These are phyloP conservation scores for Candida gorgasii DNA, from an alignment of 805 yeast species.

Conservation along the genomic window DNA sequence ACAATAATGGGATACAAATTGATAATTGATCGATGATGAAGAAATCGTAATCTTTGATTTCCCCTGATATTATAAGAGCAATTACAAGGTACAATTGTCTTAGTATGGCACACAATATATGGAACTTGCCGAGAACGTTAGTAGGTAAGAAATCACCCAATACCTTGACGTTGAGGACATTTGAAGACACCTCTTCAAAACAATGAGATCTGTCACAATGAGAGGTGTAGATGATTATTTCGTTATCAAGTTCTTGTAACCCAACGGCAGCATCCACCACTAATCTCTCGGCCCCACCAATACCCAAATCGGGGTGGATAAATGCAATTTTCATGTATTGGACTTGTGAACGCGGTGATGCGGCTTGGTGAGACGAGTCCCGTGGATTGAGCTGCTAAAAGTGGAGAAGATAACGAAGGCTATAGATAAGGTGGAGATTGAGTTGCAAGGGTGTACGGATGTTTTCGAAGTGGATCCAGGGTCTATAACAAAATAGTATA, in stretches of 20 bases:
- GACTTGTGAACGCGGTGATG: too few relatives aligned
- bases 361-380: too few relatives aligned
- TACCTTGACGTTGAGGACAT: constrained; percentile 61
- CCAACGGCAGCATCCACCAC: constrained; percentile 95
- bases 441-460: too few relatives aligned
- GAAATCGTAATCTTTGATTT: constrained; percentile 58
- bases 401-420: not conserved
- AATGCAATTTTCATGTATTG: constrained; percentile 74
- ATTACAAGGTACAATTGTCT: constrained; percentile 73
- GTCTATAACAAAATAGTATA: too few relatives aligned
- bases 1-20: constrained; percentile 75
- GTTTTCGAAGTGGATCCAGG: too few relatives aligned
- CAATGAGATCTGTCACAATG: constrained; percentile 88
- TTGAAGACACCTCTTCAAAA: constrained; percentile 81
- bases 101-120: constrained; percentile 77
- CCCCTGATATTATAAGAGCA: constrained; percentile 47
- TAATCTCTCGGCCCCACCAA: constrained; percentile 97
- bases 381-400: too few relatives aligned
- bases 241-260: constrained; percentile 64
- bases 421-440: not conserved
- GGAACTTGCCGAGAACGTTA: constrained; percentile 60
- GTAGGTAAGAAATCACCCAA: constrained; percentile 87
- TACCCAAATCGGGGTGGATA: constrained; percentile 94
- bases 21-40: constrained; percentile 88
- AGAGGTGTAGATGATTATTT: constrained; percentile 75